Evolutionary conservation across 305 asterid genomes (phyloP).

Genomic region (Fraxinus platypoda): DNA sequence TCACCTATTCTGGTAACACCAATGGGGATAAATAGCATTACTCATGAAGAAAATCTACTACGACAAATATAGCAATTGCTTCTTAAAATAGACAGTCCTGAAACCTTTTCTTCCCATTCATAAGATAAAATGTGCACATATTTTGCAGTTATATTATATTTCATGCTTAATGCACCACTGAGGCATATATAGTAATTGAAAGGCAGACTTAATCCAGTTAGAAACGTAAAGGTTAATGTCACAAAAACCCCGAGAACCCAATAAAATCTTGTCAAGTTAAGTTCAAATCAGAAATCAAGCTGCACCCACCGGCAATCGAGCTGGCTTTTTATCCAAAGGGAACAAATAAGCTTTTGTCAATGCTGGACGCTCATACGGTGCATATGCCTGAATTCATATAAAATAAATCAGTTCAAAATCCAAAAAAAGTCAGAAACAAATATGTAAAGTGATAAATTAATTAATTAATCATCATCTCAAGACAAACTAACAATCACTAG

Average conservation of each 20-base stretch:
- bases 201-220: neutral
- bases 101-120: neutral
- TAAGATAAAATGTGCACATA: neutral
- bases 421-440: constrained; percentile 2
- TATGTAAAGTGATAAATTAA: neutral
- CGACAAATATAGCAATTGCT: neutral
- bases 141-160: neutral
- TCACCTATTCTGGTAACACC: neutral
- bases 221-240: constrained; percentile 34
- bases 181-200: neutral
- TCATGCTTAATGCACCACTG: neutral
- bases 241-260: neutral
- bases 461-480: neutral
- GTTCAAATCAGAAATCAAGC: constrained; percentile 13
- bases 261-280: neutral
- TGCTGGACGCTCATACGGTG: constrained; percentile 97
- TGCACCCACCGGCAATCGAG: constrained; percentile 82
- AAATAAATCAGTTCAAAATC: neutral
- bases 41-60: neutral
- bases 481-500: neutral
- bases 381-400: constrained; percentile 55
- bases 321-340: constrained; percentile 90
- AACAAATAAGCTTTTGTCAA: constrained; percentile 83
- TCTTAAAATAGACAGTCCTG: neutral
- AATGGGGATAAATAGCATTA: neutral